A percentile compares a stretch with the other conserved stretches of the same genome.
Evolutionary conservation across 2,329 filamentous ascomycete genomes (phyloP).

Genomic region (Talaromyces sp.): DNA sequence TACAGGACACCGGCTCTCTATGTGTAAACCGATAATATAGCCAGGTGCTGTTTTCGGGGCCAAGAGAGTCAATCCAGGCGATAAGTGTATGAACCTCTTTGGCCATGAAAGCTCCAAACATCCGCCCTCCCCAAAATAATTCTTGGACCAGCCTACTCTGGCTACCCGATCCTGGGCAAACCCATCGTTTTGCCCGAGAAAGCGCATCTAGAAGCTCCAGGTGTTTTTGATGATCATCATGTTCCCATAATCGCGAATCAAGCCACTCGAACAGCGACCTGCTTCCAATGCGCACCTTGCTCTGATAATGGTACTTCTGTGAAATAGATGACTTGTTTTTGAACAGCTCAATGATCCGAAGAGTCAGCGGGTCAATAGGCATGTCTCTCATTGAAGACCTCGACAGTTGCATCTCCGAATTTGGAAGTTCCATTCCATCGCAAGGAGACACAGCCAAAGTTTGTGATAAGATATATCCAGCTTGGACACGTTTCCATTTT

Average conservation of each 20-base stretch:
- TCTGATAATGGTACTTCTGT: slow-evolving; percentile 38
- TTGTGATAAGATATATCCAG: slow-evolving; percentile 38
- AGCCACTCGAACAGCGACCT: slow-evolving; percentile 40
- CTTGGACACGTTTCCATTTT: slow-evolving; percentile 41
- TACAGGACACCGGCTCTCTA: neutral
- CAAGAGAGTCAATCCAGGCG: slow-evolving; percentile 38
- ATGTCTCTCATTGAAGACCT: slow-evolving; percentile 5
- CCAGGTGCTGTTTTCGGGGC: neutral
- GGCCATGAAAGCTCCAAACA: slow-evolving; percentile 49
- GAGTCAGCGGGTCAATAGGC: slow-evolving; percentile 6
- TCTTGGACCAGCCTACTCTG: slow-evolving; percentile 41
- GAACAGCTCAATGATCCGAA: slow-evolving; percentile 30
- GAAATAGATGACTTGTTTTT: slow-evolving; percentile 35
- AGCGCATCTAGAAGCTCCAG: slow-evolving; percentile 34
- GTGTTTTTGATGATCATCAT: slow-evolving; percentile 22
- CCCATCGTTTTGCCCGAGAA: slow-evolving; percentile 36
- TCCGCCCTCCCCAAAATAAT: slow-evolving; percentile 44
- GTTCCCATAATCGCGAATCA: slow-evolving; percentile 27
- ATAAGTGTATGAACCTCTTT: slow-evolving; percentile 35
- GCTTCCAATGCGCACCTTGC: slow-evolving; percentile 35
- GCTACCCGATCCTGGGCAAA: slow-evolving; percentile 35
- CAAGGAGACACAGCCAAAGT: slow-evolving; percentile 7
- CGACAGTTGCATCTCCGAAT: neutral
- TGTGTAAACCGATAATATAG: slow-evolving; percentile 2
- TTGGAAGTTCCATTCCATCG: no score